Percentiles rank a stretch among this genome's conserved stretches.
These are phyloP conservation scores for Cryphonectria japonica DNA, from an alignment of 2,329 filamentous ascomycete species.

Conservation along the genomic window DNA sequence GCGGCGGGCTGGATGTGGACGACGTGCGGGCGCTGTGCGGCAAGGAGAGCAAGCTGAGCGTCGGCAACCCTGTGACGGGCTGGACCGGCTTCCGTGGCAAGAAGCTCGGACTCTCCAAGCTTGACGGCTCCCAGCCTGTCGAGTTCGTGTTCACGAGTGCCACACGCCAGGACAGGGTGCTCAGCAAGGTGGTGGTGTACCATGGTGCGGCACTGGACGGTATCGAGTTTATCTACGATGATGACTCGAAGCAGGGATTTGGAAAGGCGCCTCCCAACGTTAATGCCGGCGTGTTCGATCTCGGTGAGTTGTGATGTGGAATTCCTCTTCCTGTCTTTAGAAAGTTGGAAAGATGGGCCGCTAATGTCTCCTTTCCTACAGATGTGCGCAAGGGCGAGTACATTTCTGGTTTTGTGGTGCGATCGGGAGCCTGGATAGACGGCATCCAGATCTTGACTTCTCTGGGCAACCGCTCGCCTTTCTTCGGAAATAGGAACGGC, in stretches of 20 bases:
- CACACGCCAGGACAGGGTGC: constrained; percentile 68
- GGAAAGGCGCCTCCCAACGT: constrained; percentile 75
- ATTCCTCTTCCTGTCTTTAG: neutral
- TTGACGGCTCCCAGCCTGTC: constrained; percentile 70
- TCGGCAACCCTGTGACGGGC: constrained; percentile 64
- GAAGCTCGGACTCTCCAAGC: constrained; percentile 72
- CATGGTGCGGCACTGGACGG: constrained; percentile 80
- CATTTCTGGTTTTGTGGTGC: constrained; percentile 82
- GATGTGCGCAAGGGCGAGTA: constrained; percentile 86
- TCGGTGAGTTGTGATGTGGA: constrained; percentile 60
- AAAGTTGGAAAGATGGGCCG: neutral
- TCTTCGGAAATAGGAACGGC: constrained; percentile 81
- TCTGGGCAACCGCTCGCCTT: constrained; percentile 78
- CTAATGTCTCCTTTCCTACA: constrained; percentile 40
- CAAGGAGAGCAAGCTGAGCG: constrained; percentile 73
- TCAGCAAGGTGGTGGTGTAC: constrained; percentile 76
- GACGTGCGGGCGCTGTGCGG: constrained; percentile 73
- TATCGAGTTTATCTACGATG: constrained; percentile 91
- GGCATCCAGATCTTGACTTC: constrained; percentile 89
- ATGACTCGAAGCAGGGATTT: constrained; percentile 81
- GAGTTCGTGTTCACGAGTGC: constrained; percentile 77
- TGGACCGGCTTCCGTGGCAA: constrained; percentile 77
- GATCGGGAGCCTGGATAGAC: constrained; percentile 82
- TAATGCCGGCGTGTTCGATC: constrained; percentile 73
- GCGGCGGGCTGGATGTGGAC: constrained; percentile 74